These are phyloP conservation scores for Zasmidium citrigriseum DNA, from an alignment of 2,329 filamentous ascomycete genomes.

Conservation along the genomic window DNA sequence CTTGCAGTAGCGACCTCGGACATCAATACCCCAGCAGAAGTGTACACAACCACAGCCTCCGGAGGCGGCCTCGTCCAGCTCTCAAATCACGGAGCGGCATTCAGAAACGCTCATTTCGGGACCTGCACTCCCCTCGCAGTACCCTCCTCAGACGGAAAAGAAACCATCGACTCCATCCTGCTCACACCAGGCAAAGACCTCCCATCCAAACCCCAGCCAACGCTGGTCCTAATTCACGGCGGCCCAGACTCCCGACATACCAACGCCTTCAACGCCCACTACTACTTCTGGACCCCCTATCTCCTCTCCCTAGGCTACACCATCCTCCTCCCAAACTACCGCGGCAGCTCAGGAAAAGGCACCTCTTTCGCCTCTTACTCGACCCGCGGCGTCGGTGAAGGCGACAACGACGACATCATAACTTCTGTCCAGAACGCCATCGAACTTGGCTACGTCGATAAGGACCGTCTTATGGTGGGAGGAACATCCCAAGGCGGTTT, in stretches of 20 bases:
- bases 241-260: constrained; percentile 37
- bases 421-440: constrained; percentile 38
- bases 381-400: constrained; percentile 33
- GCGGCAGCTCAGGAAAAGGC: constrained; percentile 38
- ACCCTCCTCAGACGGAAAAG: constrained; percentile 32
- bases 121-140: constrained; percentile 26
- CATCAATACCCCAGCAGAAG: constrained; percentile 32
- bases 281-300: constrained; percentile 33
- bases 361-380: constrained; percentile 37
- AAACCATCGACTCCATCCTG: constrained; percentile 33
- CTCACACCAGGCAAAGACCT: constrained; percentile 22
- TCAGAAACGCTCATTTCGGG: constrained; percentile 24
- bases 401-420: constrained; percentile 43
- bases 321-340: constrained; percentile 43
- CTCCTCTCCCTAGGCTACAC: constrained; percentile 41
- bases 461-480: constrained; percentile 36
- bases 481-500: constrained; percentile 45
- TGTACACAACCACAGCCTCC: constrained; percentile 32
- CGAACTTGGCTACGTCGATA: constrained; percentile 34
- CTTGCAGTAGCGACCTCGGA: constrained; percentile 32
- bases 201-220: constrained; percentile 24
- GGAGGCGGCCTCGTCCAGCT: constrained; percentile 17
- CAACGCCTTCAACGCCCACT: constrained; percentile 32
- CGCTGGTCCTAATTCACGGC: constrained; percentile 40
- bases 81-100: constrained; percentile 25